Percentiles rank a stretch among this genome's conserved stretches.
Conservation (phyloP, 2,329 filamentous ascomycete species). For the Venturia oleaginea region DNA sequence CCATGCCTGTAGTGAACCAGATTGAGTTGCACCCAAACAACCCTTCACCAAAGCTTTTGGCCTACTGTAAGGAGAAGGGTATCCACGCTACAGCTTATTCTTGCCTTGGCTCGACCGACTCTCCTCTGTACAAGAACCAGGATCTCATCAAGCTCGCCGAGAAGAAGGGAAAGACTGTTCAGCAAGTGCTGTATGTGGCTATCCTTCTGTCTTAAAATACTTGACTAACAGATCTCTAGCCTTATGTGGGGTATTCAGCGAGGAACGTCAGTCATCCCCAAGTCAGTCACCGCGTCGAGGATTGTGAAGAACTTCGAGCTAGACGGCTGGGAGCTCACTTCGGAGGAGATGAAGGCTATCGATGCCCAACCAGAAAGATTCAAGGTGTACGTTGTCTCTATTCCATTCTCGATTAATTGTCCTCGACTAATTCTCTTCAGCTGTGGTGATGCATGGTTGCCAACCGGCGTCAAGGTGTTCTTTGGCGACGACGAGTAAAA, state of each 20-base stretch:
- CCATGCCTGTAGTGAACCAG: slow-evolving; percentile 65
- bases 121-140: slow-evolving; percentile 58
- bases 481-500: slow-evolving; percentile 69
- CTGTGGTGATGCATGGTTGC: slow-evolving; percentile 65
- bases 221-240: slow-evolving; percentile 14
- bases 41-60: slow-evolving; percentile 69
- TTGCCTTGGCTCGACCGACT: slow-evolving; percentile 62
- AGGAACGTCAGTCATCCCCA: slow-evolving; percentile 77
- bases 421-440: not conserved
- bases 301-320: slow-evolving; percentile 68
- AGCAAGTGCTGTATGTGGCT: slow-evolving; percentile 56
- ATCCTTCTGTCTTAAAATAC: not conserved
- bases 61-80: slow-evolving; percentile 61
- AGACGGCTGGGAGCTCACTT: slow-evolving; percentile 63
- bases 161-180: slow-evolving; percentile 55
- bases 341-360: slow-evolving; percentile 62
- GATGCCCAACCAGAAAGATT: slow-evolving; percentile 63
- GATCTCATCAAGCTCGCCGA: slow-evolving; percentile 54
- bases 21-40: slow-evolving; percentile 74
- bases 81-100: slow-evolving; percentile 71
- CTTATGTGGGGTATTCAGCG: slow-evolving; percentile 74
- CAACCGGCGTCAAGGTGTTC: slow-evolving; percentile 59
- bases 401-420: slow-evolving; percentile 33
- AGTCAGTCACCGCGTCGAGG: slow-evolving; percentile 64
- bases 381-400: slow-evolving; percentile 34